phyloP scores from a whole-genome alignment of 164 flowering plant species.

The Sextonia rubra region DNA sequence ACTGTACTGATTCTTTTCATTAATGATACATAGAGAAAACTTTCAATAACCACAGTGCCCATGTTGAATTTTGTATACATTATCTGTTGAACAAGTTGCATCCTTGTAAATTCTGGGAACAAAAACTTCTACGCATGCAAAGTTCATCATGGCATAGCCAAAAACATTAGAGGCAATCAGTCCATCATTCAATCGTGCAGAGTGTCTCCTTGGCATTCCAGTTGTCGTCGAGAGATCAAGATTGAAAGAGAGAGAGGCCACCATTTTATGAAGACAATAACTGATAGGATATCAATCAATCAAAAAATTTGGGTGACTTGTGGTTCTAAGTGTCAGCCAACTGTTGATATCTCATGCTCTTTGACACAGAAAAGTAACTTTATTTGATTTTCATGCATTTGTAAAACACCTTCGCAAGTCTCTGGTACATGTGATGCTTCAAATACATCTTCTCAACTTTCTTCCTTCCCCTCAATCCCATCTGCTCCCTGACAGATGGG shows the following conservation, averaged over 20 bases:
- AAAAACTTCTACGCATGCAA: too few species aligned
- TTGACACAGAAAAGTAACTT: neutral
- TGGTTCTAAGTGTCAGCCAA: neutral
- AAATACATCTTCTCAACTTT: constrained; percentile 78
- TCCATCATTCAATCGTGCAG: too few species aligned
- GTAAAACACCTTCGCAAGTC: constrained; percentile 50
- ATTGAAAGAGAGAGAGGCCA: neutral
- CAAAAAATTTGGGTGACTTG: neutral
- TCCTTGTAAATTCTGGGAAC: too few species aligned
- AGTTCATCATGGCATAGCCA: too few species aligned
- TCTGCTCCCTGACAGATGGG: constrained; percentile 52
- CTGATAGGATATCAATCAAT: neutral
- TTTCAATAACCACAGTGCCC: too few species aligned
- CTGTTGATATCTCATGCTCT: neutral
- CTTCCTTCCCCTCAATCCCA: constrained; percentile 69
- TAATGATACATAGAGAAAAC: too few species aligned
- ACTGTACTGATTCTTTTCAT: too few species aligned
- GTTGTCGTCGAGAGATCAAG: neutral
- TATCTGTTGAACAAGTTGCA: too few species aligned
- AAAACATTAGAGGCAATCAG: too few species aligned
- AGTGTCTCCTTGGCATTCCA: too few species aligned
- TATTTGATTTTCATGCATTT: constrained; percentile 80
- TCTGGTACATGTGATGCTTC: constrained; percentile 84
- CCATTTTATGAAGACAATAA: neutral
- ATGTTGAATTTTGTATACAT: too few species aligned